These are phyloP conservation scores for Candida nonsorbophila DNA, from an alignment of 805 yeast species.

Conservation along the genomic window DNA sequence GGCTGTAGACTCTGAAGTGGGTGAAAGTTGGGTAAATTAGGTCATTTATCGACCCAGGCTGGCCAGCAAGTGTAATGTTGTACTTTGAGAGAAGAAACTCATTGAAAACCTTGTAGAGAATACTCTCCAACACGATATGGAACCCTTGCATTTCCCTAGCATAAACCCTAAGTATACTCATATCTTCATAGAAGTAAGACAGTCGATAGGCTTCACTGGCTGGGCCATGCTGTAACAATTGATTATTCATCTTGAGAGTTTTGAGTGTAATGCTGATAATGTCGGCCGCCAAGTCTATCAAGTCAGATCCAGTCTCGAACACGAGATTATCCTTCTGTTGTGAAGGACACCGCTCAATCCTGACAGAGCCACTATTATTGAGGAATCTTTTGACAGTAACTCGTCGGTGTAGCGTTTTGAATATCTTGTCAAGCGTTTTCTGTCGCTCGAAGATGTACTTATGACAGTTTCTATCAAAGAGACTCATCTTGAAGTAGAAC, in stretches of 20 bases:
- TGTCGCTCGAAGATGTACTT: slow-evolving; percentile 4
- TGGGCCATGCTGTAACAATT: no score
- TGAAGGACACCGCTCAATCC: not conserved
- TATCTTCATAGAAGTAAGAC: slow-evolving; percentile 17
- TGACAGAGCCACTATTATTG: slow-evolving; percentile 1
- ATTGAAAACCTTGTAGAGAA: slow-evolving; percentile 11
- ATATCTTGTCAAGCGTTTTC: slow-evolving; percentile 3
- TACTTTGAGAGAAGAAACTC: slow-evolving; percentile 11
- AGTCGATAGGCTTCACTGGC: no score
- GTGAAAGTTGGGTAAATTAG: slow-evolving; percentile 4
- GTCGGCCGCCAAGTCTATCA: no score
- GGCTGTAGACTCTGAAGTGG: slow-evolving; percentile 4
- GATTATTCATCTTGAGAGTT: no score
- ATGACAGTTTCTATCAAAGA: slow-evolving; percentile 11
- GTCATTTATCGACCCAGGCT: slow-evolving; percentile 1
- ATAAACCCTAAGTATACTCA: slow-evolving; percentile 16
- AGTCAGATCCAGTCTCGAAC: no score
- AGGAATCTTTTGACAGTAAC: slow-evolving; percentile 5
- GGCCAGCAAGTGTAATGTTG: slow-evolving; percentile 3
- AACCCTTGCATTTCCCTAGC: slow-evolving; percentile 15
- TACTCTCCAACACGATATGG: slow-evolving; percentile 11
- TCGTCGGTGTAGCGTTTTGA: slow-evolving; percentile 2
- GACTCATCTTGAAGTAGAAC: slow-evolving; percentile 15
- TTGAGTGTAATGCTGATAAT: no score
- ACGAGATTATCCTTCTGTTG: not conserved